Evolutionary conservation across 169 alveolate genomes (phyloP).

Genomic region (Cryptosporidium bovis): DNA sequence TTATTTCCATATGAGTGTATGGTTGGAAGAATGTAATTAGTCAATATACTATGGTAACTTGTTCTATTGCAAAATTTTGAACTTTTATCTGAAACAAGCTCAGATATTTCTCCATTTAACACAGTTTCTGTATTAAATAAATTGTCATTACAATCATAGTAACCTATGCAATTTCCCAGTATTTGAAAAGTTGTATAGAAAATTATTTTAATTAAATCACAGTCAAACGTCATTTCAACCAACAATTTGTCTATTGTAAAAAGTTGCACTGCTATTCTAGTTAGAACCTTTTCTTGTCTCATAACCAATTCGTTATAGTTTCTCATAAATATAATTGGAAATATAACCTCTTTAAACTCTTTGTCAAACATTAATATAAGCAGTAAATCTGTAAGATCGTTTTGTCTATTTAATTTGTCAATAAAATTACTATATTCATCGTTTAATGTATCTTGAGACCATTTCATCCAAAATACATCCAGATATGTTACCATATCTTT

Average conservation of each 20-base stretch:
- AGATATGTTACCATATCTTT: conserved; percentile 20
- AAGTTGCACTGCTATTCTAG: conserved; percentile 69
- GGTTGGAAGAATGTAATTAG: background rate
- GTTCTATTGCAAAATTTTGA: too few species aligned
- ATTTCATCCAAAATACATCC: conserved; percentile 67
- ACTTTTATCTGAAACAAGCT: background rate
- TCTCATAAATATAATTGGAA: conserved; percentile 39
- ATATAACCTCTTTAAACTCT: conserved; percentile 34
- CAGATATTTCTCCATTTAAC: background rate
- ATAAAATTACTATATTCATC: background rate
- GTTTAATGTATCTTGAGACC: conserved; percentile 32
- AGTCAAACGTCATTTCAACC: conserved; percentile 24
- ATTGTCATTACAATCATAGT: background rate
- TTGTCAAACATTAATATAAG: conserved; percentile 27
- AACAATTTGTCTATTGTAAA: conserved; percentile 60
- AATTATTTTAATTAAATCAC: conserved; percentile 21
- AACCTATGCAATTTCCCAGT: conserved; percentile 1
- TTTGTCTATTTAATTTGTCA: conserved; percentile 20
- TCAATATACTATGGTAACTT: too few species aligned
- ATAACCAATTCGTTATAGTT: conserved; percentile 39
- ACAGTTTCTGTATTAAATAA: background rate
- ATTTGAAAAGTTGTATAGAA: conserved; percentile 63
- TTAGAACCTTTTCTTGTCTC: conserved; percentile 55
- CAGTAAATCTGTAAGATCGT: conserved; percentile 49
- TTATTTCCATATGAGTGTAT: conserved; percentile 1